Base-by-base conservation (phyloP, 179 eudicot genomes). In the Heliamphora pulchella region DNA sequence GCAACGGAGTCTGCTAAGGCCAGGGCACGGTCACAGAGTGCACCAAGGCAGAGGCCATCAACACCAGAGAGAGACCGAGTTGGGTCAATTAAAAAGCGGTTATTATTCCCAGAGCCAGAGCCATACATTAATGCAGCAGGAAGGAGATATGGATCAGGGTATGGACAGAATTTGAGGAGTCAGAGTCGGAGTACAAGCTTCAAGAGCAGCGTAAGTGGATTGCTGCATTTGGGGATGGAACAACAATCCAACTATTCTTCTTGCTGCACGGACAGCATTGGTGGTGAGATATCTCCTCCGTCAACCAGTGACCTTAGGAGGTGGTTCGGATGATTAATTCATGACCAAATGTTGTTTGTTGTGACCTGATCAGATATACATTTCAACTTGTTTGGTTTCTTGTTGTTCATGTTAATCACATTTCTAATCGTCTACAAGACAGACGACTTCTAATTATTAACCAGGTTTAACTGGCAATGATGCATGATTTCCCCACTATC, bases 1-100 rank as follows among this genome's bases (percentile, higher is more conserved):
- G 92, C 92, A n/a, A 92, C 97, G 0, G 97, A 89, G 79, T 92
- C 97, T 1, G 93, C 97, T 0, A 89, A 89, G 84, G 91, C 97
- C 1, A 85, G 91, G 53, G 74, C 86, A 20, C 89, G 95, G 77
- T 88, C 97, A 57, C 92, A 91, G 65, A 93, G 97, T 58, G 97
- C 95, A 0, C 97, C 97, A 0, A 87, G 93, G 78, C 95, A 91
- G 75, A 85, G 97, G 77, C 90, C 93, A 0, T 77, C 89, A 0
- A 91, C 93, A 0, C 97, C 97, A 0, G 97, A 93, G 80, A 86
- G 92, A 58, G 97, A 91, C 41, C 71, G 91, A 58, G 71, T 79
- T 1, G 89, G 89, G 50, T 81, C 89, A 0, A 90, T 85, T 3
- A 91, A 87, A 81, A 93, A 93, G 88, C 86, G 95, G 54, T 57